Base-by-base conservation (phyloP, 352 stramenopile species). In the Pythium monospermum region DNA sequence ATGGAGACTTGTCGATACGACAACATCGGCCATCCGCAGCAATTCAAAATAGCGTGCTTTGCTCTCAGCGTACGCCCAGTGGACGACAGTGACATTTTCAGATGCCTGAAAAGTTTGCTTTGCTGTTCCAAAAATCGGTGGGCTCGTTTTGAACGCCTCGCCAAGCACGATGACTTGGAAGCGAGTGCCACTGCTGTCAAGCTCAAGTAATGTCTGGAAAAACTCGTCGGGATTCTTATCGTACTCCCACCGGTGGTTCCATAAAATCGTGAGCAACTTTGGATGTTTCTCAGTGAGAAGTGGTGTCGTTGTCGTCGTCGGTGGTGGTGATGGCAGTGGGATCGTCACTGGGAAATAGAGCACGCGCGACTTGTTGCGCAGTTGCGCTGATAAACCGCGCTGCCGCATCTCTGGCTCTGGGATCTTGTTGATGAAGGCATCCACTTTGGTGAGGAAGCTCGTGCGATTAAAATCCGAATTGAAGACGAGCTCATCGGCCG, bases 161-260 rank as follows among this genome's bases (percentile, higher is more conserved):
- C 73, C 73, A 1, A 85, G 49, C 10, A 85, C 65, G 19, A 76
- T 69, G 32, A 85, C 31, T 5, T 57, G 45, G 42, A 79, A 78
- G 5, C 36, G 39, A 12, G 54, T 12, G 4, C 55, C 38, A 0
- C 26, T 25, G 7, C 50, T 35, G 1, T 69, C 59, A 4, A 77
- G 53, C 23, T 78, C 68, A 19, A 75, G 49, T 18, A 85, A 49
- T 7, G 61, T 69, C 12, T 49, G 51, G 40, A 85, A 80, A 49
- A 81, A 85, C 36, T 67, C 59, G 8, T 73, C 49, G 1, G 70
- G 66, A 32, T 79, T 75, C 52, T 85, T 85, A 57, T 85, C 73
- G 51, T 81, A 72, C 45, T 85, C 73, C 70, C 72, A 82, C 3
- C 70, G 66, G 25, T 82, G 73, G 51, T 73, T 75, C 67, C 69